These are phyloP conservation scores for Aspergillus quadricinctus DNA, from an alignment of 2,329 filamentous ascomycete genomes.

Conservation along the genomic window DNA sequence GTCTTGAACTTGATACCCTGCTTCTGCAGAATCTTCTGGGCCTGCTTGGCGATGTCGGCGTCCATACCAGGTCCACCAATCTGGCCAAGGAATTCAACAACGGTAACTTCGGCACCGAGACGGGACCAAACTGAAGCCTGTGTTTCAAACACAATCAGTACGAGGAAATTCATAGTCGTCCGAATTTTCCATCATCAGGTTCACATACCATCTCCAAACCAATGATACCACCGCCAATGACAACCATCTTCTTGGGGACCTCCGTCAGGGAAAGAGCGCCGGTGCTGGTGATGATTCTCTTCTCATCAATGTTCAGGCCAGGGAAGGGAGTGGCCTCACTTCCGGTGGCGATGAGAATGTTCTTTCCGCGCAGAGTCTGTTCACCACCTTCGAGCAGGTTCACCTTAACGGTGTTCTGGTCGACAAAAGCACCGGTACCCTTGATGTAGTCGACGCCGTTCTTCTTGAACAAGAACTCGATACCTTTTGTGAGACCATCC, in stretches of 20 bases:
- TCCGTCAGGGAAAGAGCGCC: slow-evolving; percentile 84
- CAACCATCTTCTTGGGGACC: slow-evolving; percentile 93
- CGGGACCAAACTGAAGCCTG: slow-evolving; percentile 90
- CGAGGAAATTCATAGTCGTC: not conserved
- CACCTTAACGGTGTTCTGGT: slow-evolving; percentile 88
- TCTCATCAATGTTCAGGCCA: slow-evolving; percentile 91
- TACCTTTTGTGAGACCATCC: slow-evolving; percentile 83
- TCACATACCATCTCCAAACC: slow-evolving; percentile 83
- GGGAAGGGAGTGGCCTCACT: slow-evolving; percentile 96
- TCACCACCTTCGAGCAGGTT: slow-evolving; percentile 88
- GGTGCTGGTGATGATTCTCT: slow-evolving; percentile 94
- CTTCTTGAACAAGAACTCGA: slow-evolving; percentile 98
- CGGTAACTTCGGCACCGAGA: slow-evolving; percentile 88
- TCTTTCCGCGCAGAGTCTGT: slow-evolving; percentile 82
- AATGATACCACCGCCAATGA: slow-evolving; percentile 98
- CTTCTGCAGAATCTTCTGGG: slow-evolving; percentile 90
- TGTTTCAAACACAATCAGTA: slow-evolving; percentile 6
- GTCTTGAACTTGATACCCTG: slow-evolving; percentile 99
- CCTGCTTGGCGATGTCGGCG: slow-evolving; percentile 80
- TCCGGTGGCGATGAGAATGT: slow-evolving; percentile 96
- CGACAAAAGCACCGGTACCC: slow-evolving; percentile 80
- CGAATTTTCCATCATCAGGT: not conserved
- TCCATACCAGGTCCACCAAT: slow-evolving; percentile 99
- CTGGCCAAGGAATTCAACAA: slow-evolving; percentile 93
- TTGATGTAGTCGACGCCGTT: slow-evolving; percentile 98